phyloP scores from a whole-genome alignment of 768 basidiomycete species.

The Tylopilus cervinicoccineus region DNA sequence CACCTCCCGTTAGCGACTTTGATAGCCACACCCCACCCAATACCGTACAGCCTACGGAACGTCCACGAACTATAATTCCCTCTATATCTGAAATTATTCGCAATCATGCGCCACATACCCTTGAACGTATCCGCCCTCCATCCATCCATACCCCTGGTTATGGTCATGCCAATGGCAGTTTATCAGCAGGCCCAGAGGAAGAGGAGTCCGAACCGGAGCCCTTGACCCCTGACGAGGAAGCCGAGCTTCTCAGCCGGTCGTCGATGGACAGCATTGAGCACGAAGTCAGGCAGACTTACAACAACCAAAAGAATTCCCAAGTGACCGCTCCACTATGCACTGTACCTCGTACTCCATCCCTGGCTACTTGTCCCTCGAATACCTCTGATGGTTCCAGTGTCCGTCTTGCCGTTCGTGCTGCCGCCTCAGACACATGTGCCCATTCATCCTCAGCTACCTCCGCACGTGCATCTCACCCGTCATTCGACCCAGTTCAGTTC shows the following conservation, averaged over 20 bases:
- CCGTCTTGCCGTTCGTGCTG: constrained; percentile 15
- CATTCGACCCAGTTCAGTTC: constrained; percentile 27
- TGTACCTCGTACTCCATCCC: constrained; percentile 34
- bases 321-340: constrained; percentile 38
- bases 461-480: constrained; percentile 20
- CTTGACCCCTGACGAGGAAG: constrained; percentile 51
- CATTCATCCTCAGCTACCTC: constrained; percentile 41
- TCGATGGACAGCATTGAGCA: constrained; percentile 86
- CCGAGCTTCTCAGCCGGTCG: constrained; percentile 69
- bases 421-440: constrained; percentile 51
- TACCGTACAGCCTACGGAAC: constrained; percentile 23
- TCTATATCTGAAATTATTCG: constrained; percentile 89
- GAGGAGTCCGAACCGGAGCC: constrained; percentile 49
- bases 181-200: constrained; percentile 44
- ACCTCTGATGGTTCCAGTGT: constrained; percentile 57
- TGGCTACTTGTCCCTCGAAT: constrained; percentile 37
- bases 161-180: constrained; percentile 44
- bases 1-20: constrained; percentile 8
- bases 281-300: constrained; percentile 70
- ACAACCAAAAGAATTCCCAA: constrained; percentile 43
- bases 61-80: constrained; percentile 54
- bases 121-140: constrained; percentile 45
- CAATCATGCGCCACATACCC: constrained; percentile 61
- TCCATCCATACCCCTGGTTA: constrained; percentile 45
- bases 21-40: constrained; percentile 5